Evolutionary conservation across 2,329 filamentous ascomycete genomes (phyloP), one percentile per base, ranked within the genome.

Genomic region (Ilyonectria mors-panacis): DNA sequence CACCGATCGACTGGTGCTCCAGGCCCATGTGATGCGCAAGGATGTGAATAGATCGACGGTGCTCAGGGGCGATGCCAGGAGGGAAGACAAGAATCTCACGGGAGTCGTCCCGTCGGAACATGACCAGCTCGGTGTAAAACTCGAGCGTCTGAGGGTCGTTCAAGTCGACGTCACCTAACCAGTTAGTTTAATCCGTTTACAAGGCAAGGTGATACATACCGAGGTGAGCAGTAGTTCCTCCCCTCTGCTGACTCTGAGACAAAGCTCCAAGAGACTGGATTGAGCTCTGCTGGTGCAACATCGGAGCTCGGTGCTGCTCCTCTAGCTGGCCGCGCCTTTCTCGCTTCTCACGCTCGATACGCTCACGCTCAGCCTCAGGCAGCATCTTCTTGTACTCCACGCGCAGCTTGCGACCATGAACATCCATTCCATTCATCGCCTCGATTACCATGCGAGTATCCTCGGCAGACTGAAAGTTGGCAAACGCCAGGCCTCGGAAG

Each of bases 301-400:
- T 90, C 51, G 91, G 75, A 84, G 94, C 78, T 33, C 95, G 91
- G 81, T 99, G 96, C 81, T 99, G 96, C 82, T 99, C 96, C 81
- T 99, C 95, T 13, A 99, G 88, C 81, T 99, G 96, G 55, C 96
- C 96, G 59, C 96, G 91, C 74, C 96, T 93, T 84, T 98, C 95
- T 65, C 96, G 89, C 89, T 98, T 99, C 82, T 98, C 96, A 6
- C 96, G 89, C 81, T 99, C 96, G 73, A 99, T 98, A 45, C 96
- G 90, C 82, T 99, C 96, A 59, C 96, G 90, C 81, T 98, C 96
- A 35, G 95, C 94, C 71, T 97, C 89, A 1, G 96, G 96, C 6
- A 99, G 88, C 96, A 99, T 98, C 85, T 98, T 98, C 87, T 99
- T 99, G 85, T 98, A 99, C 81, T 99, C 96, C 28, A 99, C 96